Conservation (phyloP, 495 filamentous ascomycete species). For the Neurospora pannonica region DNA sequence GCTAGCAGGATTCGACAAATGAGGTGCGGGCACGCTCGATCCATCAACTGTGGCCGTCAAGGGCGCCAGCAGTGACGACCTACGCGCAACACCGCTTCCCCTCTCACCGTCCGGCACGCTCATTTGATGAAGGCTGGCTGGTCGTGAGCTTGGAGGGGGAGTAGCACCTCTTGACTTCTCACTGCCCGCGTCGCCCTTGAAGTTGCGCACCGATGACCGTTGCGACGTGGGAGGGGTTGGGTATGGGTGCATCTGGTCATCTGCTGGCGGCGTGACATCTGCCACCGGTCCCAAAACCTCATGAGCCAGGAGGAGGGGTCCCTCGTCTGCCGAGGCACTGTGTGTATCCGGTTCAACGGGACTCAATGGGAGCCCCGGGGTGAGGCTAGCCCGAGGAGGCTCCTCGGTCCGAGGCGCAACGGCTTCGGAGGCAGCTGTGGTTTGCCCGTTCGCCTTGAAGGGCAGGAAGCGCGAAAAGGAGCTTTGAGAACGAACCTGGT, state of each 20-base stretch:
- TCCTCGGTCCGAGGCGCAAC: conserved; percentile 25
- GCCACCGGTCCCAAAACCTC: conserved; percentile 32
- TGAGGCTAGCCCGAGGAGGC: conserved; percentile 19
- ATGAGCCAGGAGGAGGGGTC: conserved; percentile 44
- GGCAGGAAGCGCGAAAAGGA: conserved; percentile 33
- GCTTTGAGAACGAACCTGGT: conserved; percentile 78
- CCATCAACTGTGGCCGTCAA: conserved; percentile 58
- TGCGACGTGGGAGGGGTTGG: conserved; percentile 51
- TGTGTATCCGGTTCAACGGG: conserved; percentile 11
- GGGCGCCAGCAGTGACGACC: conserved; percentile 45
- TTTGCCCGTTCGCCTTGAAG: conserved; percentile 28
- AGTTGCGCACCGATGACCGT: conserved; percentile 43
- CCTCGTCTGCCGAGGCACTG: conserved; percentile 25
- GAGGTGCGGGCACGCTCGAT: conserved; percentile 55
- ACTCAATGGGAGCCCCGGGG: conserved; percentile 13
- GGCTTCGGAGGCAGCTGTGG: conserved; percentile 26
- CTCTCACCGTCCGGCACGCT: conserved; percentile 33
- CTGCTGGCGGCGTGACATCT: conserved; percentile 24
- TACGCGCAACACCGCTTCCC: conserved; percentile 28
- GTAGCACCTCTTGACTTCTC: conserved; percentile 27
- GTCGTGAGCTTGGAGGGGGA: conserved; percentile 11
- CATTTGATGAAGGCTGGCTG: conserved; percentile 27
- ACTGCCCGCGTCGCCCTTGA: conserved; percentile 33
- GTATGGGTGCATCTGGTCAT: conserved; percentile 34
- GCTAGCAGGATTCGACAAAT: conserved; percentile 67